Base-by-base conservation (phyloP, 345 rosid genomes). In the Euphorbia tirucalli region DNA sequence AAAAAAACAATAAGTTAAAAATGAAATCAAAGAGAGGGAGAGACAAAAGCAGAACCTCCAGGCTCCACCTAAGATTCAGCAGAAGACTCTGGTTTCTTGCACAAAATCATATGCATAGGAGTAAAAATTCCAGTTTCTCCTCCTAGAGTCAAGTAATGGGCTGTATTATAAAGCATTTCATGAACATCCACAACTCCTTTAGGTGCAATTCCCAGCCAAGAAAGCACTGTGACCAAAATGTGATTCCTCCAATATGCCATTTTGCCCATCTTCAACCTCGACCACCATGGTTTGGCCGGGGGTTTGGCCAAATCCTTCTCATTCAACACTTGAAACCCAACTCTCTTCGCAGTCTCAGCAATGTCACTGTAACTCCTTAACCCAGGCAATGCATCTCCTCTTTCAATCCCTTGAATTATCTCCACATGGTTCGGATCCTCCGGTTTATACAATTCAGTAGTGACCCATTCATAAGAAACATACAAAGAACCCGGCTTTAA, bases 181-280 rank as follows among this genome's bases (percentile, higher is more conserved):
- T 93, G 98, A 63, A 93, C 98, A 74, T 89, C 98, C 21, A 89
- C 97, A 13, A 92, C 89, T 22, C 98, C 98, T 71, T 91, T 93
- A 0, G 98, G 98, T 2, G 97, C 98, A 18, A 93, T 66, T 18
- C 98, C 87, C 28, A 93, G 5, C 21, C 88, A 88, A 0, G 94
- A 81, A 3, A 91, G 83, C 5, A 91, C 66, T 6, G 88, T 89
- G 24, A 93, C 87, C 59, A 91, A 79, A 71, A 93, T 73, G 84
- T 89, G 98, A 77, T 93, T 93, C 84, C 98, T 89, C 96, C 97
- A 89, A 85, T 91, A 91, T 1, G 98, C 97, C 71, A 91, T 50
- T 65, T 90, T 72, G 11, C 97, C 96, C 94, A 91, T 88, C 83
- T 93, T 88, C 13, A 93, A 85, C 73, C 98, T 72, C 27, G 71